Base-by-base conservation (phyloP, 805 yeast genomes). In the Kodamaea fukazawae region DNA sequence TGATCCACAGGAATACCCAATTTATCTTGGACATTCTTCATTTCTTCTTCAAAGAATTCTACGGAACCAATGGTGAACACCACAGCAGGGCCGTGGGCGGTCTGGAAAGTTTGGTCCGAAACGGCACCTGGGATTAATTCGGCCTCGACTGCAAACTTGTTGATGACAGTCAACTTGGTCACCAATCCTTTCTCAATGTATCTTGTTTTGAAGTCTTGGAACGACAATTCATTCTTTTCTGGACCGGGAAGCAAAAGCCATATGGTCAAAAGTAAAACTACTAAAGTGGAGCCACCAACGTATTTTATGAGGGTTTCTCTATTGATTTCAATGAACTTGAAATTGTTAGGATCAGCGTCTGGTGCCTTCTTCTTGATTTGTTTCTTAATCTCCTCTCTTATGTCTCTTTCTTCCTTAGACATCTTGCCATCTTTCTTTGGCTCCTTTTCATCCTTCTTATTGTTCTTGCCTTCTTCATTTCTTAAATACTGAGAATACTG, bases 21-120 rank as follows among this genome's bases (percentile, higher is more conserved):
- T 36, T 72, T 72, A 50, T 83, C 84, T 63, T 89, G 96, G 9
- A 83, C 73, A 32, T 71, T 73, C 43, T 78, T 83, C 71, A 90
- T 70, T 52, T 86, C 89, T 40, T 86, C 86, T 63, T 90, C 97
- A 54, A 90, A 86, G 15, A 78, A 71, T 48, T 86, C 90, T 5
- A 88, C 81, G 0, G 96, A 86, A 3, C 97, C 96, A 53, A 90
- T 87, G 10, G 95, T 83, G 67, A 90, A 90, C 2, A 75, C 73
- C 7, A 83, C 84, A 7, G 74, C 64, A 4, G 80, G 69, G 46
- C 67, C 75, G 38, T 51, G 52, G 23, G 53, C 45, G 4, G 60
- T 53, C 36, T 62, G 71, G 48, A 67, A 67, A 18, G 74, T 59
- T 36, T 66, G 64, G 51, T 62, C 60, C 49, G 73, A 54, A 41